Conservation (phyloP, 768 basidiomycete species). For the Rhodotorula graminis region DNA sequence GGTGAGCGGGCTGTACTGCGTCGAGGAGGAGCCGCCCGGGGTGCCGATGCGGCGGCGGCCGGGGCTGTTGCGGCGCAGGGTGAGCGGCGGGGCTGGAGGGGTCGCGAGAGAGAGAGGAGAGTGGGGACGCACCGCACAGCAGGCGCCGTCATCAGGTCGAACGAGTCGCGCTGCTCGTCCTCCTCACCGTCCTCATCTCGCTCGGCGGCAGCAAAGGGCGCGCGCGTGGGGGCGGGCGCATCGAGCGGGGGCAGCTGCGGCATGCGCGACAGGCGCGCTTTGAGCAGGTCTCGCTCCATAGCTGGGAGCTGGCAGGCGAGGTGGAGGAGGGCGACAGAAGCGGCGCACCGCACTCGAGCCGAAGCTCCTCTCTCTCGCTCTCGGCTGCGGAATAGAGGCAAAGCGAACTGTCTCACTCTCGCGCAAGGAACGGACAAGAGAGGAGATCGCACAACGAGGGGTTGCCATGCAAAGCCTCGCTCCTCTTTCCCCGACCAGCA, state of each 20-base stretch:
- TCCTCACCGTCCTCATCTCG: conserved; percentile 55
- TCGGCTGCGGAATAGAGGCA: too few species aligned
- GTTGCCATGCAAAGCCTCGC: background rate
- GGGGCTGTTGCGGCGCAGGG: background rate
- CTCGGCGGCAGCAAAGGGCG: background rate
- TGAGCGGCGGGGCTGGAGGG: background rate
- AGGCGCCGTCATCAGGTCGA: background rate
- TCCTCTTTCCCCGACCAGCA: too few species aligned
- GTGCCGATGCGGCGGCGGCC: conserved; percentile 41
- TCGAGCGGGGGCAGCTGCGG: conserved; percentile 55
- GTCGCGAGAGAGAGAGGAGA: background rate
- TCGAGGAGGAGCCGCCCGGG: background rate
- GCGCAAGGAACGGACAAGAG: background rate
- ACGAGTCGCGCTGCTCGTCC: conserved; percentile 59
- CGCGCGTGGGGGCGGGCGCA: conserved; percentile 9
- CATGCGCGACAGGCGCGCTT: conserved; percentile 69
- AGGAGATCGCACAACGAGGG: background rate
- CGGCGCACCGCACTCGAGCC: background rate
- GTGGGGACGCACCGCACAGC: background rate
- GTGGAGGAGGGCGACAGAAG: background rate
- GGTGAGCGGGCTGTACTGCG: conserved; percentile 65
- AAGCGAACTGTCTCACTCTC: too few species aligned
- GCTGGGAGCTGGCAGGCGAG: conserved; percentile 52
- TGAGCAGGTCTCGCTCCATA: conserved; percentile 72
- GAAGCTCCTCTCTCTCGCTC: background rate